A percentile compares a stretch with the other conserved stretches of the same genome.
These are phyloP conservation scores for Trametes meyenii DNA, from an alignment of 768 basidiomycete genomes.

Conservation along the genomic window DNA sequence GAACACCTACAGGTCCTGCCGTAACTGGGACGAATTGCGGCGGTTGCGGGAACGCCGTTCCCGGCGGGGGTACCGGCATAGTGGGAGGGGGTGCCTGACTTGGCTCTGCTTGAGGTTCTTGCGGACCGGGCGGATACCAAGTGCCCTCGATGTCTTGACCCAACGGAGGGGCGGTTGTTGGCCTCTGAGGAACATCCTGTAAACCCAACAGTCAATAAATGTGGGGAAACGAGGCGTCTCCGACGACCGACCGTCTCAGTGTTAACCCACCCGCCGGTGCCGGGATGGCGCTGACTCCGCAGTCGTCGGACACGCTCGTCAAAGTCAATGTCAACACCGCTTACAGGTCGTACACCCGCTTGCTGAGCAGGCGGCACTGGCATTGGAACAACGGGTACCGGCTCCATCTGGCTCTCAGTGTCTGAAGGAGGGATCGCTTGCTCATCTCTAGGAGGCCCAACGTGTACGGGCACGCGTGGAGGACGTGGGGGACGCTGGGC, in stretches of 20 bases:
- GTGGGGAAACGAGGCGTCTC: not conserved
- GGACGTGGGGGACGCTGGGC: not conserved
- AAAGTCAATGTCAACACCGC: conserved; percentile 20
- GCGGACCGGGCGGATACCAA: not conserved
- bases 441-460: not conserved
- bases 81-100: not conserved
- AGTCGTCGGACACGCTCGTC: conserved; percentile 16
- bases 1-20: conserved; percentile 52
- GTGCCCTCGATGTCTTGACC: not conserved
- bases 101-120: not conserved
- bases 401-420: conserved; percentile 5
- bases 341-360: conserved; percentile 5
- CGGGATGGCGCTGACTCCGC: conserved; percentile 20
- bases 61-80: conserved; percentile 9
- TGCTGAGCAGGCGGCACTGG: not conserved
- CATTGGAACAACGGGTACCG: not conserved
- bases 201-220: not conserved
- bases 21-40: conserved; percentile 25
- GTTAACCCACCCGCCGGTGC: conserved; percentile 19
- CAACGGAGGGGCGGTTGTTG: conserved; percentile 6
- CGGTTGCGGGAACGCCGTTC: not conserved
- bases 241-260: conserved; percentile 12
- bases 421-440: conserved; percentile 12
- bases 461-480: not conserved
- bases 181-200: conserved; percentile 5